Evolutionary conservation across 257 asterid genomes (phyloP), one percentile per base, ranked within the genome.

Genomic region (Hygrophila difformis): DNA sequence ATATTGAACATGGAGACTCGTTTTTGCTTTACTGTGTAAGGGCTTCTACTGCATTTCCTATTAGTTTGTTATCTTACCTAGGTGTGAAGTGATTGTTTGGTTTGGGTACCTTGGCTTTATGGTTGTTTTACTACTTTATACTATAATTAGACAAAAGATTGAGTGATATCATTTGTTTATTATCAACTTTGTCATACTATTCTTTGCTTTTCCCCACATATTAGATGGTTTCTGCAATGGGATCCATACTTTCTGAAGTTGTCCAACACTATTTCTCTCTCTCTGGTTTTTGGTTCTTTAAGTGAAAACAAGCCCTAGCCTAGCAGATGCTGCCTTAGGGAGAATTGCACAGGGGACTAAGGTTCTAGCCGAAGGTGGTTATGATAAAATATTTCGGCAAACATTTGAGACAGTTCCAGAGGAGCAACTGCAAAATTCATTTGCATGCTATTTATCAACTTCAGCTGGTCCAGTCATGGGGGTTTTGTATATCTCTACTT

Each of bases 401-500:
- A 76, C 97, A 51, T 92, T 92, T 52, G 97, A 92, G 80, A 82
- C 94, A 19, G 79, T 73, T 63, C 91, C 94, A 0, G 94, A 87
- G 61, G 99, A 91, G 79, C 73, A 80, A 52, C 93, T 91, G 60
- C 67, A 63, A 38, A 75, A 91, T 46, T 70, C 94, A 52, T 91
- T 73, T 53, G 95, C 95, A 3, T 86, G 97, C 48, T 91, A 91
- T 73, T 64, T 91, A 44, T 91, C 99, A 54, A 91, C 99, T 17
- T 91, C 97, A 17, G 94, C 97, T 64, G 99, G 99, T 67, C 97
- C 99, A 15, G 99, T 87, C 49, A 86, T 86, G 94, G 99, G 99
- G 22, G 73, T 80, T 47, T 45, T 91, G 42, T 91, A 91, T 34
- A 60, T 91, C 34, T 91, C 99, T 45, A 66, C 83, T 54, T 80